phyloP scores from a whole-genome alignment of 768 basidiomycete genomes.

The Boletus tomentosulus region DNA sequence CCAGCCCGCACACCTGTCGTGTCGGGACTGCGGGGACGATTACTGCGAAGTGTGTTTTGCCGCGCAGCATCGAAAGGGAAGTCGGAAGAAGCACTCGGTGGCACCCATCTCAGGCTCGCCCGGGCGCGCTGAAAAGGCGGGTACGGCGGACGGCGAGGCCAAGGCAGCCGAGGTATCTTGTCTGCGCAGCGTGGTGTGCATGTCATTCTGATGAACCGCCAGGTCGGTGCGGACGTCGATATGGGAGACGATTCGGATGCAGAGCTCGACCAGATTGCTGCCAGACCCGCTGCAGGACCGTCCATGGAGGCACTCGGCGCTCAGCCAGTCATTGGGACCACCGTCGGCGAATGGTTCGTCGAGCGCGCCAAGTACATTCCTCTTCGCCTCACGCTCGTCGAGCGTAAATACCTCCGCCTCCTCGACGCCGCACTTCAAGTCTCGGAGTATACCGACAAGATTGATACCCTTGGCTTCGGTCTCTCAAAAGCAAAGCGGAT shows the following conservation, averaged over 20 bases:
- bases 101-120: constrained; percentile 39
- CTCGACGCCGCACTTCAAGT: constrained; percentile 82
- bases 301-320: constrained; percentile 40
- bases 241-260: constrained; percentile 33
- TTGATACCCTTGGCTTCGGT: constrained; percentile 76
- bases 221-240: constrained; percentile 35
- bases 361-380: constrained; percentile 81
- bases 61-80: constrained; percentile 79
- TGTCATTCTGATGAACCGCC: constrained; percentile 3
- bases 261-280: constrained; percentile 37
- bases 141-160: constrained; percentile 6
- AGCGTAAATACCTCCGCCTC: constrained; percentile 82
- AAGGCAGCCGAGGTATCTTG: constrained; percentile 20
- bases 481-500: constrained; percentile 84
- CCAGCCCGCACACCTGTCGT: constrained; percentile 74
- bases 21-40: constrained; percentile 65
- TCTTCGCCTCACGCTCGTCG: constrained; percentile 64
- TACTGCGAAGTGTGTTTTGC: constrained; percentile 87
- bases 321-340: constrained; percentile 55
- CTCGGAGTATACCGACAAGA: constrained; percentile 88
- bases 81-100: constrained; percentile 58
- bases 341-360: constrained; percentile 82
- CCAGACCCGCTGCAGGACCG: constrained; percentile 18
- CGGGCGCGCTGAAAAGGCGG: constrained; percentile 6
- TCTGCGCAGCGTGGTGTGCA: background rate